Evolutionary conservation across 169 alveolate species (phyloP).

Genomic region (Eimeria tenella): DNA sequence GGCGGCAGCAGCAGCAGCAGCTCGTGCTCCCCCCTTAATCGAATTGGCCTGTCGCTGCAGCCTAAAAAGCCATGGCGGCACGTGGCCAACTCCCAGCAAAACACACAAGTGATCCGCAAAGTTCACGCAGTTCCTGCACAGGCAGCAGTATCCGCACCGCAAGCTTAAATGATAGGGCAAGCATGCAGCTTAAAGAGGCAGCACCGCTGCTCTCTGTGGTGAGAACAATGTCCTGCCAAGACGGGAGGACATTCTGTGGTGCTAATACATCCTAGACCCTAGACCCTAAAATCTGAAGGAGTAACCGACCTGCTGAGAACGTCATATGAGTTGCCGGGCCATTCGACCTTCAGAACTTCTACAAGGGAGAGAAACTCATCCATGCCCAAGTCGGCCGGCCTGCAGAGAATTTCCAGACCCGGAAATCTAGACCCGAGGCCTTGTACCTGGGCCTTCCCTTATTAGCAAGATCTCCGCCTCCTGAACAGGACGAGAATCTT

Average conservation of each 20-base stretch:
- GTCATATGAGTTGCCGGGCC: conserved; percentile 70
- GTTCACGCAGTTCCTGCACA: conserved; percentile 66
- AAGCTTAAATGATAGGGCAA: neutral
- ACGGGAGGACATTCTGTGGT: neutral
- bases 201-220: neutral
- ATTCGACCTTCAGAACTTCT: conserved; percentile 45
- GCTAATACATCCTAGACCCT: conserved; percentile 16
- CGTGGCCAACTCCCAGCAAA: conserved; percentile 54
- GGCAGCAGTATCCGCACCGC: conserved; percentile 13
- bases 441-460: neutral
- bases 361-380: conserved; percentile 8
- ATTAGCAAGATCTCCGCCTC: no score
- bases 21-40: conserved; percentile 37
- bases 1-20: conserved; percentile 50
- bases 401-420: conserved; percentile 5
- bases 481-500: no score
- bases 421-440: neutral
- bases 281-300: neutral
- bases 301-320: conserved; percentile 37
- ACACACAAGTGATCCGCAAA: conserved; percentile 65
- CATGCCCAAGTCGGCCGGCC: conserved; percentile 12
- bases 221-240: no score
- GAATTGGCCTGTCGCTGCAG: conserved; percentile 63
- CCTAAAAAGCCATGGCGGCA: conserved; percentile 61
- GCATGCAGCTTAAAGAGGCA: neutral